A percentile compares a stretch with the other conserved stretches of the same genome.
Evolutionary conservation across 2,329 filamentous ascomycete species (phyloP).

Genomic region (Drechslerella stenobrocha): DNA sequence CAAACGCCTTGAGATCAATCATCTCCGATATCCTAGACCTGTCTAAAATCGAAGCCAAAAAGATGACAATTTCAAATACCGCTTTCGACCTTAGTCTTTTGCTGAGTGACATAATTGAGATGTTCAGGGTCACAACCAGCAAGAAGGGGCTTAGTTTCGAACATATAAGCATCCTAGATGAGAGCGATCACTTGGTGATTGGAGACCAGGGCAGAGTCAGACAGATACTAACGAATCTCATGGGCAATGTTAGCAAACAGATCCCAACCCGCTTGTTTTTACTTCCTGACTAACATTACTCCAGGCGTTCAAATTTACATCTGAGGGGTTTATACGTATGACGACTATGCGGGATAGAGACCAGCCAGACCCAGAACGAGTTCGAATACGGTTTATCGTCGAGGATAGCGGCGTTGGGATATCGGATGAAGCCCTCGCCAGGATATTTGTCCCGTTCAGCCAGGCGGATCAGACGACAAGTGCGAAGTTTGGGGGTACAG

Average conservation of each 20-base stretch:
- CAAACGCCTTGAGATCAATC: conserved; percentile 35
- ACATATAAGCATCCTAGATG: conserved; percentile 41
- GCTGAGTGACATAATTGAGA: conserved; percentile 38
- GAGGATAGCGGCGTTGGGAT: conserved; percentile 47
- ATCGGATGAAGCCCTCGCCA: conserved; percentile 41
- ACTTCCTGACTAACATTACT: conserved; percentile 11
- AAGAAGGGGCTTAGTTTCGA: conserved; percentile 44
- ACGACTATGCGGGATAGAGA: conserved; percentile 40
- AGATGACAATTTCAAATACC: conserved; percentile 46
- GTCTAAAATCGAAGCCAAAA: conserved; percentile 46
- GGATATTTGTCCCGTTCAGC: conserved; percentile 46
- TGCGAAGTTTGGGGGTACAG: conserved; percentile 36
- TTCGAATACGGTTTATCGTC: conserved; percentile 42
- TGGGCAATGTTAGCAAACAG: conserved; percentile 31
- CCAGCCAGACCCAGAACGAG: conserved; percentile 28
- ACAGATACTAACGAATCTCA: conserved; percentile 45
- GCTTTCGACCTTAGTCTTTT: conserved; percentile 40
- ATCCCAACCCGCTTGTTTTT: not conserved
- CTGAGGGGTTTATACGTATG: conserved; percentile 45
- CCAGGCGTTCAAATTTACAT: conserved; percentile 47
- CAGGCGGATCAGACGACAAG: conserved; percentile 44
- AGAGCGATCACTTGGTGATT: conserved; percentile 38
- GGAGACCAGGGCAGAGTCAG: conserved; percentile 43
- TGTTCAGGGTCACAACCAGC: conserved; percentile 44
- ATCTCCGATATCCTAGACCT: conserved; percentile 47